Evolutionary conservation across 176 grass and related monocot genomes (phyloP).

Genomic region (Oryza glaberrima): DNA sequence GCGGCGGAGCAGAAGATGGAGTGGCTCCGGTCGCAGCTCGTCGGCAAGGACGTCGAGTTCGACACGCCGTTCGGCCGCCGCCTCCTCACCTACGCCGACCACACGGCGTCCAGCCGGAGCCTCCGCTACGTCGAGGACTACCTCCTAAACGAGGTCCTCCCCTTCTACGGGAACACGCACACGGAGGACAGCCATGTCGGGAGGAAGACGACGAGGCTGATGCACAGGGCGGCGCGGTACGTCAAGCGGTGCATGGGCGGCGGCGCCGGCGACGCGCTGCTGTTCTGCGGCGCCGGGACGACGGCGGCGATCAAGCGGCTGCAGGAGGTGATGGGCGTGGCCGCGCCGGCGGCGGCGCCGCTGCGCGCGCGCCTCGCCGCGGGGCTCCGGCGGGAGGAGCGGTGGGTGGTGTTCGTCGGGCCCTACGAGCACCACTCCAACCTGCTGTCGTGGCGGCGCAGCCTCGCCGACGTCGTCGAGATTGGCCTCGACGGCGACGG

Average conservation of each 20-base stretch:
- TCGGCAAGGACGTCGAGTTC: constrained; percentile 62
- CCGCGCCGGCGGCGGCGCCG: not conserved
- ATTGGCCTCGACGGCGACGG: constrained; percentile 57
- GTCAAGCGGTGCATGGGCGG: constrained; percentile 78
- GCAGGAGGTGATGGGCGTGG: constrained; percentile 70
- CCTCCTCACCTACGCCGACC: constrained; percentile 70
- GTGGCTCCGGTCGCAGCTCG: constrained; percentile 69
- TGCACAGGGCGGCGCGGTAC: constrained; percentile 57
- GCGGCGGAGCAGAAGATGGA: constrained; percentile 46
- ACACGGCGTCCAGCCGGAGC: constrained; percentile 71
- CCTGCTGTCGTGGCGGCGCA: constrained; percentile 81
- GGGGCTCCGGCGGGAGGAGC: constrained; percentile 50
- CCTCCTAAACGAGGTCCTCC: constrained; percentile 71
- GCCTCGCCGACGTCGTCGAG: constrained; percentile 74
- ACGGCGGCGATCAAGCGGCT: constrained; percentile 83
- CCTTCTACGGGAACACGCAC: constrained; percentile 88
- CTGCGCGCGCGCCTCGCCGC: constrained; percentile 34
- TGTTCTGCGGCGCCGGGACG: constrained; percentile 70
- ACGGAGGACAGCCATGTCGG: constrained; percentile 81
- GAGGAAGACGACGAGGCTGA: constrained; percentile 66
- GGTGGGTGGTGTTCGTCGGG: constrained; percentile 82
- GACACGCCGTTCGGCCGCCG: constrained; percentile 70
- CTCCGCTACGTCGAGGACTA: constrained; percentile 74
- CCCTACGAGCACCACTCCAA: constrained; percentile 93
- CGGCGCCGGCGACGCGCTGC: constrained; percentile 46